These are phyloP conservation scores for Boletus insuetus DNA, from an alignment of 768 basidiomycete species.

Conservation along the genomic window DNA sequence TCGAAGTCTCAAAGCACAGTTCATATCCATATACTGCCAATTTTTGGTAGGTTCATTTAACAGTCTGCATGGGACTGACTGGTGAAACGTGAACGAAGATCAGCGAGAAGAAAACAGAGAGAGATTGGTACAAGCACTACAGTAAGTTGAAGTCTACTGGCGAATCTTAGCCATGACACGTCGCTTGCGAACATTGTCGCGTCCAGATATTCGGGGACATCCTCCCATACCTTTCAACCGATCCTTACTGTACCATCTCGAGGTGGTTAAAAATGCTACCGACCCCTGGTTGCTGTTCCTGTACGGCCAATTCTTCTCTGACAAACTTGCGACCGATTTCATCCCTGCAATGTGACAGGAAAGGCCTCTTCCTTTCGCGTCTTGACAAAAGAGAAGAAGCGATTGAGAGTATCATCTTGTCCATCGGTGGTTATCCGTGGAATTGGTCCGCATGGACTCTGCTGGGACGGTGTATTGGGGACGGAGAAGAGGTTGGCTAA, in stretches of 20 bases:
- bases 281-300: constrained; percentile 87
- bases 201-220: constrained; percentile 64
- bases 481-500: constrained; percentile 75
- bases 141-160: constrained; percentile 42
- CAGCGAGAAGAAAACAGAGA: constrained; percentile 76
- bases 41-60: constrained; percentile 67
- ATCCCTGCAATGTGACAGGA: constrained; percentile 44
- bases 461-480: constrained; percentile 73
- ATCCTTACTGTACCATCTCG: constrained; percentile 55
- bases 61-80: constrained; percentile 4
- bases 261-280: constrained; percentile 49
- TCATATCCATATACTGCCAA: constrained; percentile 74
- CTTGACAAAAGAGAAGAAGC: constrained; percentile 81
- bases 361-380: constrained; percentile 79
- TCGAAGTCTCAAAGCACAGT: constrained; percentile 68
- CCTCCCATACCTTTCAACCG: constrained; percentile 64
- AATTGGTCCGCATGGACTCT: constrained; percentile 95
- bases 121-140: constrained; percentile 83
- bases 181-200: neutral
- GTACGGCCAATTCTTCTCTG: constrained; percentile 36
- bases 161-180: neutral
- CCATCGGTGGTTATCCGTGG: constrained; percentile 79
- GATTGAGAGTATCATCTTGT: constrained; percentile 73
- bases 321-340: neutral
- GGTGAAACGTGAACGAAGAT: constrained; percentile 45